phyloP scores from a whole-genome alignment of 495 filamentous ascomycete genomes.

The Penicillium arizonense region DNA sequence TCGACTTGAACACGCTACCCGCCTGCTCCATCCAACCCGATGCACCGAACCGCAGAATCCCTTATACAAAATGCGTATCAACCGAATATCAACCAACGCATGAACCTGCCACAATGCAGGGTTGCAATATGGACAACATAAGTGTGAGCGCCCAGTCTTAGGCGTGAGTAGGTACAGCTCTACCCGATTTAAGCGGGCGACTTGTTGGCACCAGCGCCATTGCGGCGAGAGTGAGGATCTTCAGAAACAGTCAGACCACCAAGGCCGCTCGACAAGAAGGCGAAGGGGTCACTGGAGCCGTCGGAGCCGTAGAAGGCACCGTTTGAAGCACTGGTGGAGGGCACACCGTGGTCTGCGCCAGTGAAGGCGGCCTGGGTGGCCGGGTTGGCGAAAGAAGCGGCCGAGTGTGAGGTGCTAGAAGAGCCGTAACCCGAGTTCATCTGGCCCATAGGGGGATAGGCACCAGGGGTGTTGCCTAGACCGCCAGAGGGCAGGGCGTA shows the following conservation, averaged over 20 bases:
- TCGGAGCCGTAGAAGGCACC: slow-evolving; percentile 58
- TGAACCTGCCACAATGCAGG: slow-evolving; percentile 48
- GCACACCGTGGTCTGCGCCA: slow-evolving; percentile 69
- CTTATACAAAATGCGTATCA: slow-evolving; percentile 54
- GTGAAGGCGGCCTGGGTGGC: slow-evolving; percentile 90
- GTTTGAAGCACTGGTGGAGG: slow-evolving; percentile 52
- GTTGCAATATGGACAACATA: slow-evolving; percentile 43
- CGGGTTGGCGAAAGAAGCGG: slow-evolving; percentile 89
- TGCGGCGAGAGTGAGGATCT: slow-evolving; percentile 72
- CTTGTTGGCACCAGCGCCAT: slow-evolving; percentile 57
- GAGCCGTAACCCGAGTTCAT: slow-evolving; percentile 70
- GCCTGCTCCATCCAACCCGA: slow-evolving; percentile 52
- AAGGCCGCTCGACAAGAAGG: slow-evolving; percentile 81
- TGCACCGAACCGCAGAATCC: slow-evolving; percentile 51
- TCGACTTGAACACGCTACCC: slow-evolving; percentile 43
- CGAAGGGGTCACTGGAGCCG: slow-evolving; percentile 76
- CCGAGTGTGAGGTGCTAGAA: slow-evolving; percentile 66
- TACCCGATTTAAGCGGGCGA: slow-evolving; percentile 41
- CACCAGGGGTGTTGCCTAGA: slow-evolving; percentile 72
- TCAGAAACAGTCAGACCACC: slow-evolving; percentile 79
- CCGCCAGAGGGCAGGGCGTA: slow-evolving; percentile 85
- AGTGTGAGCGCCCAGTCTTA: slow-evolving; percentile 24
- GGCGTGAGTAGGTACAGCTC: slow-evolving; percentile 18
- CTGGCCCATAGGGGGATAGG: slow-evolving; percentile 77
- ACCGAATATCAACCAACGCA: slow-evolving; percentile 60